These are phyloP conservation scores for Lycium ferocissimum DNA, from an alignment of 257 asterid species.

Conservation along the genomic window DNA sequence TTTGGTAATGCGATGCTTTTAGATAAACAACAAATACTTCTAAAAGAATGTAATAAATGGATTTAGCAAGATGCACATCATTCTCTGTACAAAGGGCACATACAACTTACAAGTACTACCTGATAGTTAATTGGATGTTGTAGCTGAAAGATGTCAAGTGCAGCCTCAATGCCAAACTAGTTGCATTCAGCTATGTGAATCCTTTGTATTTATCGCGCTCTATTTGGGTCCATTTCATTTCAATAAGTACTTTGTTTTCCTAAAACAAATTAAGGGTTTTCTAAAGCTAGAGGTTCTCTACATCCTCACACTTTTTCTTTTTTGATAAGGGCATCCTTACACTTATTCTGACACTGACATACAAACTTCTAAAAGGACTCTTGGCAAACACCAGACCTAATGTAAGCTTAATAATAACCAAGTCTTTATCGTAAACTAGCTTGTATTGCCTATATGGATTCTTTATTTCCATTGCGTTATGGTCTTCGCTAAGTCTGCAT, in stretches of 20 bases:
- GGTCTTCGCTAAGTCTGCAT: background rate
- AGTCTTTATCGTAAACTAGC: background rate
- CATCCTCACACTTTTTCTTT: background rate
- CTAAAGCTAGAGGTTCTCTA: constrained; percentile 11
- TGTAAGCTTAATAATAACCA: background rate
- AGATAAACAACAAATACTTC: constrained; percentile 20
- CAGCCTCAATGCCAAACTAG: background rate
- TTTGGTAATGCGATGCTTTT: background rate
- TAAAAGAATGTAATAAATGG: background rate
- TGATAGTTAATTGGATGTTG: background rate
- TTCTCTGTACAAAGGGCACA: background rate
- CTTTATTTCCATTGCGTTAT: background rate
- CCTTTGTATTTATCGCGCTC: background rate
- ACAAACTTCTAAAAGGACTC: background rate
- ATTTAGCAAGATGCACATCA: constrained; percentile 7
- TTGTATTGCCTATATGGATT: background rate
- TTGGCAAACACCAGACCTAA: background rate
- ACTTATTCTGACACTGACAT: constrained; percentile 13
- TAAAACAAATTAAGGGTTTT: background rate
- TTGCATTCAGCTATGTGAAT: background rate
- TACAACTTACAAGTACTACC: background rate
- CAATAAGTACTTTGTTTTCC: background rate
- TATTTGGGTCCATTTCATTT: constrained; percentile 21
- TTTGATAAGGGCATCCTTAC: background rate
- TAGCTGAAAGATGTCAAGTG: background rate